Conservation (phyloP, 148 eudicot species). For the Silene uniflora region DNA sequence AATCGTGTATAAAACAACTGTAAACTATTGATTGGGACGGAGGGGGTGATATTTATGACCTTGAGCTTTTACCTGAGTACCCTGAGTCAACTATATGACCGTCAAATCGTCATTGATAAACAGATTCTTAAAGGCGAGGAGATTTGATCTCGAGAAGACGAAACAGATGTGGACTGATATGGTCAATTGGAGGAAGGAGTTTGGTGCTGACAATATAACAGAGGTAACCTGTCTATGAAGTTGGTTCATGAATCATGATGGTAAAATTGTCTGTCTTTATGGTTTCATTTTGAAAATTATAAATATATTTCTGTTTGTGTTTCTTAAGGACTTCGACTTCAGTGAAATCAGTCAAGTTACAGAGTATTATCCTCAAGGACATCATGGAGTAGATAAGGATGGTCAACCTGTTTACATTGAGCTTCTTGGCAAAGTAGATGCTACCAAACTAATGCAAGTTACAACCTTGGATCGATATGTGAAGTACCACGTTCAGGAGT, state of each 20-base stretch:
- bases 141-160: constrained; percentile 41
- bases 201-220: constrained; percentile 43
- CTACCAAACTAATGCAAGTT: constrained; percentile 85
- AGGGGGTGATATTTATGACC: neutral
- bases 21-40: too few species aligned
- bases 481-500: constrained; percentile 85
- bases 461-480: constrained; percentile 83
- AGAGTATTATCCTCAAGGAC: constrained; percentile 89
- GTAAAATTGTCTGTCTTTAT: neutral
- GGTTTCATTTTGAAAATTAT: neutral
- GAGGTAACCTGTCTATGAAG: constrained; percentile 31
- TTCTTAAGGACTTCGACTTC: constrained; percentile 77
- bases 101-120: neutral
- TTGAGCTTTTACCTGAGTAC: neutral
- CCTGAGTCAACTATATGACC: neutral
- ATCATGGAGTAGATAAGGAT: constrained; percentile 93
- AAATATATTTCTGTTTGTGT: constrained; percentile 9
- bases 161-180: constrained; percentile 50
- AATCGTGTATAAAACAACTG: too few species aligned
- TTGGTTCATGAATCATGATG: neutral
- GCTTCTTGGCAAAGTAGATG: constrained; percentile 89
- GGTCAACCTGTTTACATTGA: constrained; percentile 95
- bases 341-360: constrained; percentile 66
- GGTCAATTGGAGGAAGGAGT: constrained; percentile 52
- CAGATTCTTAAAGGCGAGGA: constrained; percentile 46